Evolutionary conservation across 1,284 basidiomycete species (phyloP).

Genomic region (Tilletia setariae): DNA sequence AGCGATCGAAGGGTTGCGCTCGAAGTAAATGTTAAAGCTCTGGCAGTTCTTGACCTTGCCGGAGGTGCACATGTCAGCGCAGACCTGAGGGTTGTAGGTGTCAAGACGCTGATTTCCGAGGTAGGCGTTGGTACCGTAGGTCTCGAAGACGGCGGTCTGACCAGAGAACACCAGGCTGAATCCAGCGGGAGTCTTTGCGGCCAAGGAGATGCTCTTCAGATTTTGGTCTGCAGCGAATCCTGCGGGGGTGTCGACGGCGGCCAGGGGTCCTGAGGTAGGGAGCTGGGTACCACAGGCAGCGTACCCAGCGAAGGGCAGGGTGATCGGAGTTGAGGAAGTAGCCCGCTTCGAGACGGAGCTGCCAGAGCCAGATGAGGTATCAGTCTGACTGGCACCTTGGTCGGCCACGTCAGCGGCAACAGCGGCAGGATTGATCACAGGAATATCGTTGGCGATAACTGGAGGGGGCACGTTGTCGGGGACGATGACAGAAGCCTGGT

Average conservation of each 20-base stretch:
- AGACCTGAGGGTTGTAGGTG: not conserved
- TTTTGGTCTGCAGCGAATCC: too few species aligned
- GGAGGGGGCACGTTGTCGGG: not conserved
- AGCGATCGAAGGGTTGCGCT: conserved; percentile 4
- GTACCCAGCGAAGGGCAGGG: not conserved
- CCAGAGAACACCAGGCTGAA: not conserved
- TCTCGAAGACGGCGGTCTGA: not conserved
- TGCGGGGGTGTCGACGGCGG: not conserved
- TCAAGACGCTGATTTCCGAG: not conserved
- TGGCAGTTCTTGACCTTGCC: conserved; percentile 8
- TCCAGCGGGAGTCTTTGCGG: not conserved
- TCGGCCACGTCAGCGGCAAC: not conserved
- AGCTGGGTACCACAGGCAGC: not conserved
- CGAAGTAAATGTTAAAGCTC: conserved; percentile 6
- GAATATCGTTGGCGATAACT: not conserved
- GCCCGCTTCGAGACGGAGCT: not conserved
- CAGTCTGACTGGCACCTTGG: not conserved
- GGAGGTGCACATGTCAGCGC: not conserved
- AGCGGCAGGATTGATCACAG: not conserved
- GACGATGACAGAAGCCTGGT: not conserved
- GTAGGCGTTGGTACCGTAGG: not conserved
- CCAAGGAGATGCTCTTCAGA: not conserved
- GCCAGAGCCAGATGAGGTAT: not conserved
- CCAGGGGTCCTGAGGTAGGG: not conserved
- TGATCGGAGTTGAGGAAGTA: not conserved